Evolutionary conservation across 2,329 filamentous ascomycete genomes (phyloP).

Genomic region (Sporothrix dimorphospora): DNA sequence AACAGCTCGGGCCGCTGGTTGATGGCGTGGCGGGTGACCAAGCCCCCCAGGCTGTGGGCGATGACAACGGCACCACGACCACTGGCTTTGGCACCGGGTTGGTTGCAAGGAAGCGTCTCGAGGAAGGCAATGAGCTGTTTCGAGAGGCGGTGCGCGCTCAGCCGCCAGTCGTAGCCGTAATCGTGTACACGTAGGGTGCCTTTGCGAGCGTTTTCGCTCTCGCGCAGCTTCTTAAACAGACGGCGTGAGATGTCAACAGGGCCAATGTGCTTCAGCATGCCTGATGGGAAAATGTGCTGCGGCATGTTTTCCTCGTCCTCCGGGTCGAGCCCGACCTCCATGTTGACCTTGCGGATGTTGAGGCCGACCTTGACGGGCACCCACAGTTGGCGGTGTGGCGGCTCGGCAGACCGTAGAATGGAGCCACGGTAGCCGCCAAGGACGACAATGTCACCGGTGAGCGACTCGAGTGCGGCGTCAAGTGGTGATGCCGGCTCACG

Average conservation of each 20-base stretch:
- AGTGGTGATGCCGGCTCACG: conserved; percentile 29
- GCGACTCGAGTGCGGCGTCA: conserved; percentile 62
- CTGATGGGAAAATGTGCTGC: conserved; percentile 79
- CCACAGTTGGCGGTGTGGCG: conserved; percentile 87
- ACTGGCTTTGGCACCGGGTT: conserved; percentile 44
- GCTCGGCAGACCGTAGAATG: conserved; percentile 79
- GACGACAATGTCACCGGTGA: conserved; percentile 84
- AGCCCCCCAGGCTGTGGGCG: conserved; percentile 82
- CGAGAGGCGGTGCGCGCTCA: conserved; percentile 79
- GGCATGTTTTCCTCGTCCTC: conserved; percentile 85
- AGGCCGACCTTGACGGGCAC: conserved; percentile 91
- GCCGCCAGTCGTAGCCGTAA: conserved; percentile 93
- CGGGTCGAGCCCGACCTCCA: conserved; percentile 80
- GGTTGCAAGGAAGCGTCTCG: conserved; percentile 74
- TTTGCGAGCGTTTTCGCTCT: conserved; percentile 70
- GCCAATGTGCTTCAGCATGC: conserved; percentile 89
- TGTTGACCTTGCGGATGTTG: conserved; percentile 86
- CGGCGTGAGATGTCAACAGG: conserved; percentile 87
- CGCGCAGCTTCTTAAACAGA: conserved; percentile 75
- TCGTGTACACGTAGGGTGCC: conserved; percentile 81
- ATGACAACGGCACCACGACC: conserved; percentile 74
- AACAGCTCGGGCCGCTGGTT: conserved; percentile 86
- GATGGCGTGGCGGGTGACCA: conserved; percentile 86
- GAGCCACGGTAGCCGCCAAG: conserved; percentile 91
- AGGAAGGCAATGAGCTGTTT: conserved; percentile 73